Evolutionary conservation across 768 basidiomycete genomes (phyloP), one percentile per base, ranked within the genome.

Genomic region (Sarcodon aspratus): DNA sequence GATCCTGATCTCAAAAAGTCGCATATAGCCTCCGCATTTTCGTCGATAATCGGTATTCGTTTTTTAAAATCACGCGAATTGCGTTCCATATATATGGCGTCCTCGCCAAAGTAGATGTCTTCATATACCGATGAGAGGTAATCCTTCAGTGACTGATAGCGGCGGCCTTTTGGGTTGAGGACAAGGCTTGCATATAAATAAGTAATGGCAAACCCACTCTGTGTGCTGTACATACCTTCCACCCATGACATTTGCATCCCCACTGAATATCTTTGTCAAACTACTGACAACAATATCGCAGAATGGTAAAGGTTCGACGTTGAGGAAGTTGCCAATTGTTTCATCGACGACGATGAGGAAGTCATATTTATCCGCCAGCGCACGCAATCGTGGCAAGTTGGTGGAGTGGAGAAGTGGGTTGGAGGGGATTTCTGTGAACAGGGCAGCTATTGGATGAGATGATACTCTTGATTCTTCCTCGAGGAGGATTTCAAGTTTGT

Each of bases 81-180:
- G 55, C 94, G 86, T 62, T 99, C 95, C 86, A 99, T 87, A 72
- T 82, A 95, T 49, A 97, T 79, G 37, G 89, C 92, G 59, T 99
- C 95, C 62, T 93, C 88, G 58, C 79, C 74, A 55, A 85, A 97
- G 67, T 90, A 97, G 18, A 69, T 68, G 60, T 99, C 94, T 61
- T 95, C 89, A 63, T 81, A 97, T 6, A 62, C 68, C 7, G 68
- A 54, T 7, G 65, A 58, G 57, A 91, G 69, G 44, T 79, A 66
- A 0, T 66, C 58, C 57, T 86, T 90, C 44, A 99, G 75, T 1
- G 66, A 51, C 0, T 65, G 46, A 61, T 95, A 94, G 58, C 86
- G 75, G 3, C 73, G 76, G 7, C 81, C 72, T 57, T 74, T 68
- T 0, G 94, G 92, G 61, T 97, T 96, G 35, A 98, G 69, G 13